Evolutionary conservation across 495 filamentous ascomycete genomes (phyloP).

Genomic region (Aspergillus leporis): DNA sequence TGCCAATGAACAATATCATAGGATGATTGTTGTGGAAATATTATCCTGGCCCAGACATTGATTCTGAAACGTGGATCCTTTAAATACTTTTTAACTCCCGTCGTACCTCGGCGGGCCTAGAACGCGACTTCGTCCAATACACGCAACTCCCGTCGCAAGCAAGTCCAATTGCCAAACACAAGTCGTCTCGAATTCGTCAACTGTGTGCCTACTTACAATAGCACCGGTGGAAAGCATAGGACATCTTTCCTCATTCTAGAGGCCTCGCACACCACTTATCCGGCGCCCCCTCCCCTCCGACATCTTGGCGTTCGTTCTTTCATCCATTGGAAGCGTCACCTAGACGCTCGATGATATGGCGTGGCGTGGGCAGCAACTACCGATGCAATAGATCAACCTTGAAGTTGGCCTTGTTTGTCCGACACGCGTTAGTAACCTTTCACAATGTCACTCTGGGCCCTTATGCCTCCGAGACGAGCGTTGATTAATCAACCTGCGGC

Average conservation of each 20-base stretch:
- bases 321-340: constrained; percentile 55
- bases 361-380: constrained; percentile 54
- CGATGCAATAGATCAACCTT: constrained; percentile 45
- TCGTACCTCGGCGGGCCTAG: neutral
- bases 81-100: neutral
- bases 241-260: constrained; percentile 33
- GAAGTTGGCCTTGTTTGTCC: constrained; percentile 43
- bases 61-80: neutral
- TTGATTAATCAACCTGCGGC: constrained; percentile 47
- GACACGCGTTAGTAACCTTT: constrained; percentile 32
- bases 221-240: neutral
- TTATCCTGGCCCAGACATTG: neutral
- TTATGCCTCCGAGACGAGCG: constrained; percentile 41
- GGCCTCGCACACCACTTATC: constrained; percentile 44
- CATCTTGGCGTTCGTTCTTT: constrained; percentile 51
- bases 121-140: neutral
- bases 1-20: neutral
- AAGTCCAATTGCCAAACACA: neutral
- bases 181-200: neutral
- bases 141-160: neutral
- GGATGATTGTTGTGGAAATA: neutral
- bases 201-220: neutral
- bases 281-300: constrained; percentile 51
- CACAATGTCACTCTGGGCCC: constrained; percentile 34
- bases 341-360: constrained; percentile 52